phyloP scores from a whole-genome alignment of 2,329 filamentous ascomycete genomes.

The Didymellaceae sp. region DNA sequence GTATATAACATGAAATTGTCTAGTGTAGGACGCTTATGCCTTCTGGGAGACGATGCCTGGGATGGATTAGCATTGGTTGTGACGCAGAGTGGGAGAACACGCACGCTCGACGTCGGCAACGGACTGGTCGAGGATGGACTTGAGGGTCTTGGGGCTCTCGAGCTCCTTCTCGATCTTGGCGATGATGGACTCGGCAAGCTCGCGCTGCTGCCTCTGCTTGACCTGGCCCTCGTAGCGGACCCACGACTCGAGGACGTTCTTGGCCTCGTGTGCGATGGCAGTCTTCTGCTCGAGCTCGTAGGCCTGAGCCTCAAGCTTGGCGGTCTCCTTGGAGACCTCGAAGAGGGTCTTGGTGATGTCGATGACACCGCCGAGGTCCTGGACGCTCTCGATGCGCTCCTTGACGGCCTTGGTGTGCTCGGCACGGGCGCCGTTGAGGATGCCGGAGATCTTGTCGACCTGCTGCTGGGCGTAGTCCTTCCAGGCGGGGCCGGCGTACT shows the following conservation, averaged over 20 bases:
- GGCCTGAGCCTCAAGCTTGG: constrained; percentile 91
- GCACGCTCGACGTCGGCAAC: constrained; percentile 94
- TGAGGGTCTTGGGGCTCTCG: constrained; percentile 94
- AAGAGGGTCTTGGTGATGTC: constrained; percentile 97
- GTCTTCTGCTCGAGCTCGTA: constrained; percentile 98
- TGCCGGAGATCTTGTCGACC: constrained; percentile 89
- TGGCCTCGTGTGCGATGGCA: constrained; percentile 88
- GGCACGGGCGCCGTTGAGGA: constrained; percentile 90
- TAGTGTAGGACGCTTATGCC: constrained; percentile 44
- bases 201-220: constrained; percentile 97
- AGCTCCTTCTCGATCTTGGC: constrained; percentile 99
- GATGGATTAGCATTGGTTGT: constrained; percentile 24
- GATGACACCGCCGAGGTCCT: constrained; percentile 93
- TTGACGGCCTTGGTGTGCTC: constrained; percentile 97
- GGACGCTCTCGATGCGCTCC: constrained; percentile 89
- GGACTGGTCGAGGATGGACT: constrained; percentile 98
- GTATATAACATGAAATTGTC: constrained; percentile 49
- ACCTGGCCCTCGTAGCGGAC: constrained; percentile 98
- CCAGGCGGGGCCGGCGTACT: constrained; percentile 93
- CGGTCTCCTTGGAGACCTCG: constrained; percentile 99
- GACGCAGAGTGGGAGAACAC: constrained; percentile 34
- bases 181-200: constrained; percentile 91
- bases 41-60: constrained; percentile 49
- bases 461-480: constrained; percentile 89
- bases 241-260: constrained; percentile 96